These are phyloP conservation scores for Cucurbitaria berberidis DNA, from an alignment of 2,329 filamentous ascomycete genomes.

Conservation along the genomic window DNA sequence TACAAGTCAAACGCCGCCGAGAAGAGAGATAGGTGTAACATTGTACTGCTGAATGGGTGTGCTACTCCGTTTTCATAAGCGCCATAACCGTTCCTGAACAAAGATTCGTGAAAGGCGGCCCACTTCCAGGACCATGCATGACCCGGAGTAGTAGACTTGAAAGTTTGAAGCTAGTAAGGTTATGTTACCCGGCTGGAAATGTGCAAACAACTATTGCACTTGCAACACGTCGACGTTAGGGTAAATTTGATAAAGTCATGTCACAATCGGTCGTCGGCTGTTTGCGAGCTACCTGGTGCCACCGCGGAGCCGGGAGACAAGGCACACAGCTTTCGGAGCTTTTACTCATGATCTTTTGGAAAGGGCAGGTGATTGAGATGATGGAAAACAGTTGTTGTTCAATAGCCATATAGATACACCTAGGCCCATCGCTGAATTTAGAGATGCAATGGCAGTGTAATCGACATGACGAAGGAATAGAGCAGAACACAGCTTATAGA, in stretches of 20 bases:
- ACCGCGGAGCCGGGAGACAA: slow-evolving; percentile 26
- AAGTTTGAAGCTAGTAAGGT: background rate
- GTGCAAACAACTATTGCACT: slow-evolving; percentile 5
- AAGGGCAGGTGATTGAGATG: background rate
- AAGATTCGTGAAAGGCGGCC: background rate
- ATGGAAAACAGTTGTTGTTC: background rate
- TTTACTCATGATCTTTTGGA: background rate
- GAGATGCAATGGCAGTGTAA: background rate
- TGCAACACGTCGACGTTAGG: background rate
- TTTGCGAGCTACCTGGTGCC: slow-evolving; percentile 16
- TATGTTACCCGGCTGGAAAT: background rate
- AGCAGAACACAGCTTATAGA: background rate
- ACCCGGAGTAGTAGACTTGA: background rate
- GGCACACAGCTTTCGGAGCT: slow-evolving; percentile 7
- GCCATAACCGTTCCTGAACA: slow-evolving; percentile 1
- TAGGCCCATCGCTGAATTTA: background rate
- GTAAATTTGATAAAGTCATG: background rate
- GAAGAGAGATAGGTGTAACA: slow-evolving; percentile 16
- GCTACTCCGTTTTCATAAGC: slow-evolving; percentile 5
- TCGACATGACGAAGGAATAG: background rate
- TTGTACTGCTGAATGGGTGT: slow-evolving; percentile 12
- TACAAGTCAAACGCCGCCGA: slow-evolving; percentile 5
- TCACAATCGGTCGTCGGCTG: slow-evolving; percentile 5
- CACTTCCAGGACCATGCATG: background rate
- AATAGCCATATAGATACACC: background rate